Conservation (phyloP, 768 basidiomycete genomes). For the Auricularia sp. region DNA sequence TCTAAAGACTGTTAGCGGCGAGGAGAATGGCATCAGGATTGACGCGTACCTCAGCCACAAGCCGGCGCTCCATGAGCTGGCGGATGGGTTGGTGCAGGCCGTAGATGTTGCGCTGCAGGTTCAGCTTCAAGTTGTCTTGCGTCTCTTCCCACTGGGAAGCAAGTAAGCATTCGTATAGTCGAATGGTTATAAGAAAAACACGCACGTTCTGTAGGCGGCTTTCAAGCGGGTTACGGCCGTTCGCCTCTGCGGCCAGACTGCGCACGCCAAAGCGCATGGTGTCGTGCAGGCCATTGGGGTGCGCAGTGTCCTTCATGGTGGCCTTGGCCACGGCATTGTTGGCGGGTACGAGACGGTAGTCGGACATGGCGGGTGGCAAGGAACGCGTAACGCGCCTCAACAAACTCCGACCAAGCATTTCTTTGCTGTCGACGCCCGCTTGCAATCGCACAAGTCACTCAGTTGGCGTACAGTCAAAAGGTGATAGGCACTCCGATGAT, state of each 20-base stretch:
- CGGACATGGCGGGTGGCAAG: not conserved
- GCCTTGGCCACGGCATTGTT: slow-evolving; percentile 40
- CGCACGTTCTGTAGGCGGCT: slow-evolving; percentile 69
- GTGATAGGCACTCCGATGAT: no score
- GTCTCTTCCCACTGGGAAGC: slow-evolving; percentile 79
- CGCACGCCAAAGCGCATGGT: slow-evolving; percentile 77
- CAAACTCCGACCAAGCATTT: not conserved
- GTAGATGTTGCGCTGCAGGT: slow-evolving; percentile 69
- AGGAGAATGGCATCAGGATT: slow-evolving; percentile 1
- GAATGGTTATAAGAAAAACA: not conserved
- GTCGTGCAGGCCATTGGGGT: slow-evolving; percentile 78
- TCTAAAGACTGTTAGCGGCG: slow-evolving; percentile 28
- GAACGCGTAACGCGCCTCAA: not conserved
- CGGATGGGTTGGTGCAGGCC: slow-evolving; percentile 87
- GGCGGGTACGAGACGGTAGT: slow-evolving; percentile 50
- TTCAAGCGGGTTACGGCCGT: slow-evolving; percentile 50
- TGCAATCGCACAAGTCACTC: not conserved
- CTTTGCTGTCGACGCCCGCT: not conserved
- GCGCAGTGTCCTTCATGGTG: slow-evolving; percentile 56
- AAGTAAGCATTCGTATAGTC: no score
- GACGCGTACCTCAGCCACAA: slow-evolving; percentile 59
- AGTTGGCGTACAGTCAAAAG: no score
- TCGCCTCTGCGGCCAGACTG: slow-evolving; percentile 66
- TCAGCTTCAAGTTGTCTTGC: slow-evolving; percentile 79
- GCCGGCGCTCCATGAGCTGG: slow-evolving; percentile 86